A percentile compares a stretch with the other conserved stretches of the same genome.
Conservation (phyloP, 2,329 filamentous ascomycete genomes). For the Xylariaceae sp. region DNA sequence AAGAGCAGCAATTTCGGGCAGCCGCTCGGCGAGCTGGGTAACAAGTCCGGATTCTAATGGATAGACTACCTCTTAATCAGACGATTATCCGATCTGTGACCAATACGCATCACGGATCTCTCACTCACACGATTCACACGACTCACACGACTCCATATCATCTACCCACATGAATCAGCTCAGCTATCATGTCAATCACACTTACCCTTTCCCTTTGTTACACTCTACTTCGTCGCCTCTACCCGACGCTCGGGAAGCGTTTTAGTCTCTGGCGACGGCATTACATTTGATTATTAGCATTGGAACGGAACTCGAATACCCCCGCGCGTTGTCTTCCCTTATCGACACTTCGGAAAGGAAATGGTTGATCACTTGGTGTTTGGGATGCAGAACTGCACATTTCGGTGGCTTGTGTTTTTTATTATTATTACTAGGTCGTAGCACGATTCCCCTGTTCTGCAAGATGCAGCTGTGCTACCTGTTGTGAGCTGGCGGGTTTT, state of each 20-base stretch:
- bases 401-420: no score
- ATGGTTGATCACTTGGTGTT: no score
- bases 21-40: slow-evolving; percentile 25
- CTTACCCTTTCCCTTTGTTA: slow-evolving; percentile 8
- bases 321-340: not conserved
- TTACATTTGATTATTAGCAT: not conserved
- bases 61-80: not conserved
- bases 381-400: no score
- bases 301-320: not conserved
- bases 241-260: not conserved
- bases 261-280: not conserved
- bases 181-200: not conserved
- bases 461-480: no score
- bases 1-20: slow-evolving; percentile 28
- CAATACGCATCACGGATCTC: not conserved
- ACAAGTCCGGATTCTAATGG: slow-evolving; percentile 1
- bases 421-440: no score
- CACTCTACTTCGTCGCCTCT: not conserved
- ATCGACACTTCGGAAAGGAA: no score
- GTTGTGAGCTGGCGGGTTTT: no score
- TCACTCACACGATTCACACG: not conserved
- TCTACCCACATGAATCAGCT: not conserved
- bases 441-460: no score
- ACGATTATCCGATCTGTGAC: not conserved
- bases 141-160: not conserved